A percentile compares a stretch with the other conserved stretches of the same genome.
These are phyloP conservation scores for Aspergillus sp. DNA, from an alignment of 2,329 filamentous ascomycete genomes.

Conservation along the genomic window DNA sequence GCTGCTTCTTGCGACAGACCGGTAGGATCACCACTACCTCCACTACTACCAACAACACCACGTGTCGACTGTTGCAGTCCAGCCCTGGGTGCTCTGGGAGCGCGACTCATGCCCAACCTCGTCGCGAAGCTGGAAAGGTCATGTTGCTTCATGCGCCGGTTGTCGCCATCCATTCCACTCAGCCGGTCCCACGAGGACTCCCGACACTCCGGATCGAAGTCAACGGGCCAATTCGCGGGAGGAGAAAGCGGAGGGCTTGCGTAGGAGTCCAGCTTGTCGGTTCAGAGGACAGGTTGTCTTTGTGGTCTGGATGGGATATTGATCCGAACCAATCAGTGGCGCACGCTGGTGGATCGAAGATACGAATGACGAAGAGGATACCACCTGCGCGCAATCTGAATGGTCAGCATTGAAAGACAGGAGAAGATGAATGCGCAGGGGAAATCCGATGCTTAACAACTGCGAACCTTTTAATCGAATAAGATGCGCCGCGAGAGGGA, in stretches of 20 bases:
- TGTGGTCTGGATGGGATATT: too few relatives aligned
- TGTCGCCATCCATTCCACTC: constrained; percentile 74
- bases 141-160: constrained; percentile 69
- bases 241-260: constrained; percentile 60
- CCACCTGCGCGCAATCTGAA: too few relatives aligned
- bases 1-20: constrained; percentile 28
- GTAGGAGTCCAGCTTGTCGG: constrained; percentile 62
- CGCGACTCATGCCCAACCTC: constrained; percentile 38
- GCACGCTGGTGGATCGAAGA: too few relatives aligned
- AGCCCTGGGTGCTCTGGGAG: constrained; percentile 45
- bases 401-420: too few relatives aligned
- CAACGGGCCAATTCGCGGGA: constrained; percentile 55
- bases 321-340: too few relatives aligned
- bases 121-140: constrained; percentile 62
- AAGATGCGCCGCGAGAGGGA: too few relatives aligned
- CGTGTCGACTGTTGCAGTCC: constrained; percentile 23
- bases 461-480: too few relatives aligned
- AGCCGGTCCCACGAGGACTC: constrained; percentile 49
- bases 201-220: constrained; percentile 55
- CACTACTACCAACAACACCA: too few relatives aligned
- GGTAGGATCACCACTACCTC: constrained; percentile 28
- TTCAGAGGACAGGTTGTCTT: background rate
- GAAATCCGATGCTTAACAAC: too few relatives aligned
- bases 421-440: too few relatives aligned
- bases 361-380: too few relatives aligned